These are phyloP conservation scores for Penicillium antarcticum DNA, from an alignment of 495 filamentous ascomycete species.

Conservation along the genomic window DNA sequence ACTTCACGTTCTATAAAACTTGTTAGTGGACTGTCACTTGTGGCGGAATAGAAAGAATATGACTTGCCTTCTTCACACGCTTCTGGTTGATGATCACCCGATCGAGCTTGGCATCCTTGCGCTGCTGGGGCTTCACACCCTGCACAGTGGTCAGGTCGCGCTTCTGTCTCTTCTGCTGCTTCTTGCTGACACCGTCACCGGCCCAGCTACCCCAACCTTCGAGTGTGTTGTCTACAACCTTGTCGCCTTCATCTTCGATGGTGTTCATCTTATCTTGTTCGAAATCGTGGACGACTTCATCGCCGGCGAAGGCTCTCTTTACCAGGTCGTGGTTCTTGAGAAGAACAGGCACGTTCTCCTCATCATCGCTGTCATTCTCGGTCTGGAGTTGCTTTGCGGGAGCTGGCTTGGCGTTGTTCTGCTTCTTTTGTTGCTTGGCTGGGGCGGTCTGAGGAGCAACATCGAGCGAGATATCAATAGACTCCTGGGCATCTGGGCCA, in stretches of 20 bases:
- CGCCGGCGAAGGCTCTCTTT: slow-evolving; percentile 81
- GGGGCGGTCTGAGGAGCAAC: slow-evolving; percentile 18
- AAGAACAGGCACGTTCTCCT: slow-evolving; percentile 58
- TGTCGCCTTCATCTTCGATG: slow-evolving; percentile 76
- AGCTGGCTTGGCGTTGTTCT: slow-evolving; percentile 17
- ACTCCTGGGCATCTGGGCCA: slow-evolving; percentile 29
- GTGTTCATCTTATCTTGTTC: slow-evolving; percentile 72
- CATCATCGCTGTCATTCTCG: slow-evolving; percentile 50
- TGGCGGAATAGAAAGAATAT: not conserved
- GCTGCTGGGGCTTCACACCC: slow-evolving; percentile 71
- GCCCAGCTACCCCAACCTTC: slow-evolving; percentile 93
- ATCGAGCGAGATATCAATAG: slow-evolving; percentile 37
- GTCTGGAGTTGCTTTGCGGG: slow-evolving; percentile 21
- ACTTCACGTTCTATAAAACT: slow-evolving; percentile 70
- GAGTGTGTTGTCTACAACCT: slow-evolving; percentile 78
- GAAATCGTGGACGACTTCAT: slow-evolving; percentile 84
- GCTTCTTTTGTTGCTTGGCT: slow-evolving; percentile 13
- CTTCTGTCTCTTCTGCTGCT: slow-evolving; percentile 57
- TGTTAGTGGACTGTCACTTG: slow-evolving; percentile 19
- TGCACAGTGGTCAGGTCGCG: slow-evolving; percentile 65
- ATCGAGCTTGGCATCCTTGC: slow-evolving; percentile 78
- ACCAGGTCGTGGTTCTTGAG: slow-evolving; percentile 79
- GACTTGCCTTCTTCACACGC: slow-evolving; percentile 76
- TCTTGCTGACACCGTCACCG: slow-evolving; percentile 72
- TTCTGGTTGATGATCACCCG: slow-evolving; percentile 94